Percentiles rank a stretch among this genome's conserved stretches.
Evolutionary conservation across 352 stramenopile genomes (phyloP).

Genomic region (Phytophthora macrochlamydospora): DNA sequence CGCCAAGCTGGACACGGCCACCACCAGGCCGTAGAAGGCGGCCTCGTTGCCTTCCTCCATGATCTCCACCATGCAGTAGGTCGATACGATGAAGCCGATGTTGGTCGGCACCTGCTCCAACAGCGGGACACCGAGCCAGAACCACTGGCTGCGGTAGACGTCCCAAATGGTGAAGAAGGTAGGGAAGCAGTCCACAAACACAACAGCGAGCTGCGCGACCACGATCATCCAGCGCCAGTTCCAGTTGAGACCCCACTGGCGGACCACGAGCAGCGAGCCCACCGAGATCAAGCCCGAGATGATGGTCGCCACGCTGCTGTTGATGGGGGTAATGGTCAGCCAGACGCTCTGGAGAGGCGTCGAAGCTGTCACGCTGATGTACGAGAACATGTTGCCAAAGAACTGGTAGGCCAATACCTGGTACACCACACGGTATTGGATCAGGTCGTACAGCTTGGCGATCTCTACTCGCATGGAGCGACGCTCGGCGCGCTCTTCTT

Average conservation of each 20-base stretch:
- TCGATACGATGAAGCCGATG: slow-evolving; percentile 56
- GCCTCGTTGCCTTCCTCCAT: slow-evolving; percentile 55
- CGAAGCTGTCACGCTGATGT: slow-evolving; percentile 45
- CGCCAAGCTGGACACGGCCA: slow-evolving; percentile 43
- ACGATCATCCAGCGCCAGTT: slow-evolving; percentile 59
- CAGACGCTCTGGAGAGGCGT: slow-evolving; percentile 54
- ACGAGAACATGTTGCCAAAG: slow-evolving; percentile 61
- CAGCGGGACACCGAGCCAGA: slow-evolving; percentile 57
- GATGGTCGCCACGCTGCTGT: slow-evolving; percentile 43
- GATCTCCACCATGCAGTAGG: slow-evolving; percentile 59
- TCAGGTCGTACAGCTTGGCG: slow-evolving; percentile 51
- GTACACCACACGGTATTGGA: slow-evolving; percentile 62
- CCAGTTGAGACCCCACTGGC: slow-evolving; percentile 50
- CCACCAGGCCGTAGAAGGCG: slow-evolving; percentile 52
- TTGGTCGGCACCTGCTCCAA: slow-evolving; percentile 45
- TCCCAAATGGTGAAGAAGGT: slow-evolving; percentile 59
- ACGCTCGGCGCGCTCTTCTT: slow-evolving; percentile 36
- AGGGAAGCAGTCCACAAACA: slow-evolving; percentile 50
- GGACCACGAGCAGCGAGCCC: slow-evolving; percentile 30
- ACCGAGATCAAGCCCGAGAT: slow-evolving; percentile 45
- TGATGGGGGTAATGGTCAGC: slow-evolving; percentile 49
- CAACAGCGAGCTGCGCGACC: slow-evolving; percentile 36
- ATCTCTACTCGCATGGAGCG: slow-evolving; percentile 29
- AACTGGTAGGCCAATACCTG: slow-evolving; percentile 63
- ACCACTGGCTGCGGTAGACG: slow-evolving; percentile 59